Evolutionary conservation across 1,284 basidiomycete species (phyloP).

Genomic region (Ganoderma boninense): DNA sequence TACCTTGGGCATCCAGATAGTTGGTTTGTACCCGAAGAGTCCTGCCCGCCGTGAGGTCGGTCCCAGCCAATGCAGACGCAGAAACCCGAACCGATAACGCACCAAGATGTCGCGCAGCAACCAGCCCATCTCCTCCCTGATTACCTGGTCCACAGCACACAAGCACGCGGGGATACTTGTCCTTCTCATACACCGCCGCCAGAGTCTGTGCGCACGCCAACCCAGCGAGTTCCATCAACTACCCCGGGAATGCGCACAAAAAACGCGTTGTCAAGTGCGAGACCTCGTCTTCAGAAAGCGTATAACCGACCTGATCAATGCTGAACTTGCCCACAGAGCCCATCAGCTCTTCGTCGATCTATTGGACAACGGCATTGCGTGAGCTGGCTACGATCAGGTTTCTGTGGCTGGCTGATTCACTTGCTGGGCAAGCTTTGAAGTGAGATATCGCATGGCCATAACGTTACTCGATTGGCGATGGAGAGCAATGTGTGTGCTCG

Average conservation of each 20-base stretch:
- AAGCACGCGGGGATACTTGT: slow-evolving; percentile 77
- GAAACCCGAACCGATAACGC: slow-evolving; percentile 32
- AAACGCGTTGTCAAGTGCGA: not conserved
- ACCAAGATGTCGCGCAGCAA: slow-evolving; percentile 95
- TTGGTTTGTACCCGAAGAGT: slow-evolving; percentile 89
- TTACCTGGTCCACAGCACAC: slow-evolving; percentile 98
- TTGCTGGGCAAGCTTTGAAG: slow-evolving; percentile 84
- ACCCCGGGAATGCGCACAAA: not conserved
- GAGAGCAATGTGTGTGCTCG: not conserved
- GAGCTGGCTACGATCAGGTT: slow-evolving; percentile 6
- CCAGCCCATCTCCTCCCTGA: slow-evolving; percentile 97
- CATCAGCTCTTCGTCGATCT: slow-evolving; percentile 97
- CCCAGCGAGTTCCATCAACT: slow-evolving; percentile 99
- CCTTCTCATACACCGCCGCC: slow-evolving; percentile 76
- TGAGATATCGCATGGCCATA: slow-evolving; percentile 81
- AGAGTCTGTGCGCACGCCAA: slow-evolving; percentile 93
- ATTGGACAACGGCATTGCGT: slow-evolving; percentile 19
- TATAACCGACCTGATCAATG: slow-evolving; percentile 78
- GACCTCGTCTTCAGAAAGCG: not conserved
- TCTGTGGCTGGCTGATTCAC: slow-evolving; percentile 45
- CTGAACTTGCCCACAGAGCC: slow-evolving; percentile 85
- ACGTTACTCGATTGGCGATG: slow-evolving; percentile 22
- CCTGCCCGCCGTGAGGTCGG: slow-evolving; percentile 50
- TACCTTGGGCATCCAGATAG: slow-evolving; percentile 93
- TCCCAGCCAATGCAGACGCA: no score